A percentile compares a stretch with the other conserved stretches of the same genome.
phyloP scores from a whole-genome alignment of 257 asterid species.

The Solanum rostratum region DNA sequence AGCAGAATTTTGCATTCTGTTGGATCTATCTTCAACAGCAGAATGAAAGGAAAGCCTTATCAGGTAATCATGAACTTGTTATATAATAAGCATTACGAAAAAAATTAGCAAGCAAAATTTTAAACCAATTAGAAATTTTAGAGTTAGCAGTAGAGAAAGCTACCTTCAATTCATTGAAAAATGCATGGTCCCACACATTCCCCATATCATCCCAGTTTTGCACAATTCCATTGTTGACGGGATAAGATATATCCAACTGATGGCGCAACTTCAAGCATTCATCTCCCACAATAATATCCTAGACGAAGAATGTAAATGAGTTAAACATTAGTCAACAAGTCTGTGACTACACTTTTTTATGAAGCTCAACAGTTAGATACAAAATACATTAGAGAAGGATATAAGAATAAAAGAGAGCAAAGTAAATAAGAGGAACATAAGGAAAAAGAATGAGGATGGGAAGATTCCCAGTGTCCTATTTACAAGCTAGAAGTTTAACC shows the following conservation, averaged over 20 bases:
- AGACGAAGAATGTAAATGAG: not conserved
- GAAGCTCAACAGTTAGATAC: not conserved
- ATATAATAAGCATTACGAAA: not conserved
- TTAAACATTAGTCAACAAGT: not conserved
- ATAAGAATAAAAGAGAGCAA: not conserved
- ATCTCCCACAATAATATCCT: slow-evolving; percentile 93
- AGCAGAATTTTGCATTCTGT: slow-evolving; percentile 86
- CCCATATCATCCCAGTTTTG: slow-evolving; percentile 99
- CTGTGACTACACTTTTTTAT: not conserved
- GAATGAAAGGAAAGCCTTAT: slow-evolving; percentile 10
- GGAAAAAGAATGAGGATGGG: not conserved
- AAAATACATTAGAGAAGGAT: not conserved
- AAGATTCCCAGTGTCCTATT: not conserved
- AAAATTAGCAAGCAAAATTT: not conserved
- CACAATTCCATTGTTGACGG: slow-evolving; percentile 92
- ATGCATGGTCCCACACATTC: slow-evolving; percentile 96
- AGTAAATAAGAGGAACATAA: not conserved
- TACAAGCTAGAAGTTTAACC: not conserved
- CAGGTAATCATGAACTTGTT: not conserved
- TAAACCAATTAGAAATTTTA: not conserved
- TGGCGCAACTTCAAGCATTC: slow-evolving; percentile 92
- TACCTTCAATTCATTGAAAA: slow-evolving; percentile 86
- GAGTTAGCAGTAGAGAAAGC: not conserved
- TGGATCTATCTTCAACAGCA: slow-evolving; percentile 69
- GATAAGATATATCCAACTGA: slow-evolving; percentile 86